Base-by-base conservation (phyloP, 2,329 filamentous ascomycete genomes). In the Ophiostoma ulmi region DNA sequence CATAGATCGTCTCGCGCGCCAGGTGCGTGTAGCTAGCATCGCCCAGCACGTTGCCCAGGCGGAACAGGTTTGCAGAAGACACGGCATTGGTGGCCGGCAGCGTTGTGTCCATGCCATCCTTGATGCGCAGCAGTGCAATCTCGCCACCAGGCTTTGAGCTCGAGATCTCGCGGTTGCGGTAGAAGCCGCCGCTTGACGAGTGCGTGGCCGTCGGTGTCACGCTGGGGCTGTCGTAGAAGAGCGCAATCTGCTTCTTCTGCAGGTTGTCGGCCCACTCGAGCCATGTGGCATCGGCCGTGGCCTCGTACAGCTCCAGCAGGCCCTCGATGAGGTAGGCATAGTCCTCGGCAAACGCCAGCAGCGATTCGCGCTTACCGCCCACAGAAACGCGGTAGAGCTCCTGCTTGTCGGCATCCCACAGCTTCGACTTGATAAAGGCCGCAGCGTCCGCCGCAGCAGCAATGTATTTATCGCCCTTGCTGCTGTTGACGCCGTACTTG, bases 41-140 rank as follows among this genome's bases (percentile, higher is more conserved):
- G 14, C 14, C 68, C 2, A 80, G 79, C 1, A 87, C 81, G 73
- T 92, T 88, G 66, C 87, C 86, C 0, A 97, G 83, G 0, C 92
- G 89, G 80, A 95, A 91, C n/a, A 98, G 83, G 77, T 98, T 98
- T 20, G 87, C 86, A 0, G 92, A 91, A n/a, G 91, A 91, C 6
- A 94, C 87, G 55, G 92, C 93, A 77, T 99, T 99, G 69, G 92
- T 91, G 0, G 93, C 95, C 0, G 95, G 95, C 72, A 95, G 90
- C 1, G 93, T 90, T 5, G 92, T 92, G 79, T 99, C 95, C 86
- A 97, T 97, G 74, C 93, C 95, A 73, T 96, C 93, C 80, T 99
- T 99, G 68, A 97, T 86, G 35, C 94, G 90, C 72, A 98, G 87
- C 72, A 97, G 90, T 38, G 90, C 86, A 76, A 93, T 88, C 0